Base-by-base conservation (phyloP, 805 yeast species). In the Maudiozyma serrabonitensis region DNA sequence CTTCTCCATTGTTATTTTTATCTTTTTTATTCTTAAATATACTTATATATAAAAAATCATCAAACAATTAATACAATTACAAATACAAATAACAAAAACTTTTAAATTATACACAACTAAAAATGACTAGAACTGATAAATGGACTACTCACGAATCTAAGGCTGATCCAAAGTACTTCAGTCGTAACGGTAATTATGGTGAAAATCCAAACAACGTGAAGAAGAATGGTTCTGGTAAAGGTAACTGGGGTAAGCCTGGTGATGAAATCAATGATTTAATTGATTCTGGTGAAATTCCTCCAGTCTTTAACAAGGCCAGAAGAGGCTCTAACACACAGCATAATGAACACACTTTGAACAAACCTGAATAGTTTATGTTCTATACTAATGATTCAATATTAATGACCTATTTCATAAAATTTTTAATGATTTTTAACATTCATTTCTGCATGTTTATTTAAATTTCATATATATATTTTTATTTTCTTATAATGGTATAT, bases 191-290 rank as follows among this genome's bases (percentile, higher is more conserved):
- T 18, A 75, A 76, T 60, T 66, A 67, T 52, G 81, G 84, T 58
- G 75, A 79, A 48, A 80, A 82, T 54, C 95, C 96, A 49, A 81
- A 80, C 61, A 78, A 80, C 59, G 78, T 84, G 50, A 87, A 87
- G 77, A 87, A 86, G 64, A 75, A 76, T 51, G 97, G 97, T 46
- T 84, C 83, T 34, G 97, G 97, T 44, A 81, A 80, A 58, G 83
- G 82, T 56, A 88, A 88, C 61, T 87, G 96, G 95, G 97, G 97
- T 42, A 70, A 73, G 52, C 75, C 80, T 8, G 91, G 89, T 31
- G 95, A 86, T 57, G 95, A 87, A 59, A 63, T 82, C 47, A 78
- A 79, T 44, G 86, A 80, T 53, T 64, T 85, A 53, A 74, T 78
- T 51, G 79, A 76, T 47, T 69, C 74, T 18, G 86, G 82, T 45